Conservation (phyloP, 352 stramenopile genomes). For the Phytophthora pluvialis region DNA sequence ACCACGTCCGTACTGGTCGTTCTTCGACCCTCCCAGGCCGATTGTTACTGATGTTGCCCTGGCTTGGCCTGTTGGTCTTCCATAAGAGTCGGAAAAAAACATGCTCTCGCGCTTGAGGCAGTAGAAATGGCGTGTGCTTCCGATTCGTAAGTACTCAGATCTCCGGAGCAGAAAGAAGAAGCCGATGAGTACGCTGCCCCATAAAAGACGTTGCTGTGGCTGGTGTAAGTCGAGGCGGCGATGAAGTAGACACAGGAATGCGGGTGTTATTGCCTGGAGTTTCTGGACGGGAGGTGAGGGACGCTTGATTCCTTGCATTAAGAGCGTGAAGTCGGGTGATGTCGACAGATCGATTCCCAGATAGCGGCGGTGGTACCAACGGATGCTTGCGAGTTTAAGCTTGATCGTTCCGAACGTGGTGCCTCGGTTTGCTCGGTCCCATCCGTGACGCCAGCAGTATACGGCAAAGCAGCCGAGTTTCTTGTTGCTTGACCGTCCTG, state of each 20-base stretch:
- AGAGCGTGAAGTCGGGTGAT: background rate
- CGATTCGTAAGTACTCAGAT: conserved; percentile 25
- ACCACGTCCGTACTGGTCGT: conserved; percentile 13
- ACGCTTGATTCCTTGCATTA: conserved; percentile 14
- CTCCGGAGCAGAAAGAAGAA: conserved; percentile 30
- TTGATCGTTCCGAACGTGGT: conserved; percentile 20
- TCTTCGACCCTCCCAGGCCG: conserved; percentile 14
- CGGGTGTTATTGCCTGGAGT: conserved; percentile 9
- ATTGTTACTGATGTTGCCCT: conserved; percentile 19
- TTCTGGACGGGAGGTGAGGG: conserved; percentile 4
- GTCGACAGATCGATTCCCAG: background rate
- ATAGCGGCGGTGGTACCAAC: conserved; percentile 11
- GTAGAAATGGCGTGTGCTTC: conserved; percentile 5
- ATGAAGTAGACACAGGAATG: conserved; percentile 13
- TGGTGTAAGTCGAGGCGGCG: conserved; percentile 2
- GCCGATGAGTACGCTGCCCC: conserved; percentile 28
- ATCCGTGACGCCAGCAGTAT: conserved; percentile 22
- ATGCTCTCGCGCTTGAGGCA: conserved; percentile 11
- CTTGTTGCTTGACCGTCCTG: conserved; percentile 6
- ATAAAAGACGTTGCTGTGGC: conserved; percentile 24
- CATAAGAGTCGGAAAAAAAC: conserved; percentile 12
- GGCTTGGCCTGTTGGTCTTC: conserved; percentile 6
- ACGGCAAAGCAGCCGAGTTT: conserved; percentile 7
- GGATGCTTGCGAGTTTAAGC: conserved; percentile 9
- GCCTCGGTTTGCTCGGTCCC: conserved; percentile 4